Conservation (phyloP, 129 eudicot species). For the Silybum marianum region DNA sequence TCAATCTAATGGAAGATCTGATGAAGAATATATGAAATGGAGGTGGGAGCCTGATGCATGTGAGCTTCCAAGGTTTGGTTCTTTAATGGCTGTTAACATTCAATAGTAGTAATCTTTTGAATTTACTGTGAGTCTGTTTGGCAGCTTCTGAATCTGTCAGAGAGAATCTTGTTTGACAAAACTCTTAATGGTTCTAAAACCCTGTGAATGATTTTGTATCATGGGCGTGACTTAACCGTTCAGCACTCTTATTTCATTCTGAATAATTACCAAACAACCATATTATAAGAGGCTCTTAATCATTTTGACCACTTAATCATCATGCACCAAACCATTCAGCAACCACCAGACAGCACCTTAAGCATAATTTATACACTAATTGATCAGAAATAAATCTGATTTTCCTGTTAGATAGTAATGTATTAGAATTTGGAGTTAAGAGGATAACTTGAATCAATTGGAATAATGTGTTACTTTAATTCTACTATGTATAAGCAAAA, state of each 20-base stretch:
- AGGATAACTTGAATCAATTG: background rate
- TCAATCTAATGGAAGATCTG: conserved; percentile 79
- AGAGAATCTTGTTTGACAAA: too few species aligned
- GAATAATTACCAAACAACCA: too few species aligned
- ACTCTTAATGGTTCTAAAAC: too few species aligned
- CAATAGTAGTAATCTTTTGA: conserved; percentile 1
- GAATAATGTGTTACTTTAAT: background rate
- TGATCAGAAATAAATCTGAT: background rate
- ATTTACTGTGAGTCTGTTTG: background rate
- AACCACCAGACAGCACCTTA: background rate
- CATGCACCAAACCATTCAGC: background rate
- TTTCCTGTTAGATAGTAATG: background rate
- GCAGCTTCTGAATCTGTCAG: too few species aligned
- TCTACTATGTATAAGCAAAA: background rate
- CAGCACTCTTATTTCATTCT: too few species aligned
- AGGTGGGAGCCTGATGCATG: conserved; percentile 92
- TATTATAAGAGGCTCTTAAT: too few species aligned
- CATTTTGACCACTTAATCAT: too few species aligned
- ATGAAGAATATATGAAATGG: conserved; percentile 66
- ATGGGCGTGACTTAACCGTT: too few species aligned
- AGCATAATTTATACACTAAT: background rate
- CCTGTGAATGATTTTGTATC: too few species aligned
- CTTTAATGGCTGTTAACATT: conserved; percentile 11
- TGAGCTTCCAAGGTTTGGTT: conserved; percentile 79
- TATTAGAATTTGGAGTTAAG: background rate